Percentiles rank a stretch among this genome's conserved stretches.
Evolutionary conservation across 2,329 filamentous ascomycete species (phyloP).

Genomic region (Trichothecium sympodiale): DNA sequence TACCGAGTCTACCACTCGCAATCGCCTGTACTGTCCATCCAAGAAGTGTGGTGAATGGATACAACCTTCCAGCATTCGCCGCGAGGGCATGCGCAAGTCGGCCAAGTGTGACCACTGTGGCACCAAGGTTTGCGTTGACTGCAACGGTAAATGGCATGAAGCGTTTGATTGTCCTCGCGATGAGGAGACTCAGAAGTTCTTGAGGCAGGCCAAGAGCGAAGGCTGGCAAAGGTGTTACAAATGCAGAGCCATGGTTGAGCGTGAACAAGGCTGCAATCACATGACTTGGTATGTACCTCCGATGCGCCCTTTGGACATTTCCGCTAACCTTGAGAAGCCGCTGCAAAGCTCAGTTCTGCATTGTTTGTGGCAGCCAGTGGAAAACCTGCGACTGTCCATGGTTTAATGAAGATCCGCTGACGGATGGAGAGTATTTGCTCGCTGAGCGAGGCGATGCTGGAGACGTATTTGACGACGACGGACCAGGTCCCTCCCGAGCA

Average conservation of each 20-base stretch:
- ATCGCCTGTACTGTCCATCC: slow-evolving; percentile 67
- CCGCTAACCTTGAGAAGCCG: slow-evolving; percentile 33
- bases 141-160: slow-evolving; percentile 65
- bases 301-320: not conserved
- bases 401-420: slow-evolving; percentile 48
- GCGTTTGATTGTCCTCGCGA: slow-evolving; percentile 60
- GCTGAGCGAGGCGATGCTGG: too few relatives aligned
- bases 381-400: slow-evolving; percentile 73
- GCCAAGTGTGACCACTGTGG: slow-evolving; percentile 62
- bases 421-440: too few relatives aligned
- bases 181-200: slow-evolving; percentile 50
- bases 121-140: slow-evolving; percentile 62
- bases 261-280: slow-evolving; percentile 77
- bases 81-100: slow-evolving; percentile 46
- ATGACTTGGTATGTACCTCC: slow-evolving; percentile 62
- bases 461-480: not conserved
- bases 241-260: slow-evolving; percentile 64
- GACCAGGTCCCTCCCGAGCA: too few relatives aligned
- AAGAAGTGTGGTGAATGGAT: slow-evolving; percentile 71
- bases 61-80: slow-evolving; percentile 56
- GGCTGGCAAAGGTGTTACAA: slow-evolving; percentile 69
- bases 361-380: slow-evolving; percentile 74
- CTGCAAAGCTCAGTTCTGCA: slow-evolving; percentile 78
- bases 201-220: slow-evolving; percentile 53
- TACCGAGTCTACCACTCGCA: slow-evolving; percentile 61